Conservation (phyloP, 176 grass and related monocot genomes). For the Zoysia pacifica region DNA sequence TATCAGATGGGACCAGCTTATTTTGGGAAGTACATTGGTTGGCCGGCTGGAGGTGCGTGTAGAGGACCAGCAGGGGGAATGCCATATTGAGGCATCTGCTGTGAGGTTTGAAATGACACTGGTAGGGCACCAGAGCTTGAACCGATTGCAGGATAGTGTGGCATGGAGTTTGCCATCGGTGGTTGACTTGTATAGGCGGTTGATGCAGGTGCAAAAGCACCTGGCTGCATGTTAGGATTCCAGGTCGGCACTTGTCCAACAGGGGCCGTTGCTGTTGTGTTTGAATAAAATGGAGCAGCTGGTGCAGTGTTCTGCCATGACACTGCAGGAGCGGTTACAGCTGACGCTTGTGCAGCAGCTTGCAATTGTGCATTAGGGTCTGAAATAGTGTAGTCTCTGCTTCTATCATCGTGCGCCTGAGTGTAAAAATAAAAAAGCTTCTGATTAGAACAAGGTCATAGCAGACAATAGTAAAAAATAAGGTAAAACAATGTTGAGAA, state of each 20-base stretch:
- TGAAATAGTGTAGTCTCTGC: conserved; percentile 80
- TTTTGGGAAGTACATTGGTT: conserved; percentile 50
- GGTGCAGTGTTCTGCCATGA: conserved; percentile 63
- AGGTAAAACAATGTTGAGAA: conserved; percentile 28
- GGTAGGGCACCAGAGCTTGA: conserved; percentile 33
- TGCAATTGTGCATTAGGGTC: conserved; percentile 45
- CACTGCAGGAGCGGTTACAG: conserved; percentile 33
- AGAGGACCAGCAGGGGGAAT: conserved; percentile 29
- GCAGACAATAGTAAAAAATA: not conserved
- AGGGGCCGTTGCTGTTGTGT: conserved; percentile 38
- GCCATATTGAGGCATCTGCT: conserved; percentile 55
- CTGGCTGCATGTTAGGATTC: conserved; percentile 64
- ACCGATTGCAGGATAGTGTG: conserved; percentile 45
- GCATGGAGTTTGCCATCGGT: conserved; percentile 32
- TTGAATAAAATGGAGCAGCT: conserved; percentile 50
- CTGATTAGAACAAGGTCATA: conserved; percentile 21
- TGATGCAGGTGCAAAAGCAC: conserved; percentile 43
- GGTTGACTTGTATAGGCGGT: conserved; percentile 44
- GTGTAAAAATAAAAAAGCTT: conserved; percentile 17
- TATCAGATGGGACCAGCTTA: conserved; percentile 30
- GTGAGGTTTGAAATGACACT: conserved; percentile 42
- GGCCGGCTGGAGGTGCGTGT: conserved; percentile 30
- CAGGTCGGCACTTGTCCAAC: conserved; percentile 57
- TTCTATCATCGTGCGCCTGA: conserved; percentile 81
- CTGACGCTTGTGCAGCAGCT: conserved; percentile 44